Conservation (phyloP, 805 yeast species). For the Suhomyces faveliae region DNA sequence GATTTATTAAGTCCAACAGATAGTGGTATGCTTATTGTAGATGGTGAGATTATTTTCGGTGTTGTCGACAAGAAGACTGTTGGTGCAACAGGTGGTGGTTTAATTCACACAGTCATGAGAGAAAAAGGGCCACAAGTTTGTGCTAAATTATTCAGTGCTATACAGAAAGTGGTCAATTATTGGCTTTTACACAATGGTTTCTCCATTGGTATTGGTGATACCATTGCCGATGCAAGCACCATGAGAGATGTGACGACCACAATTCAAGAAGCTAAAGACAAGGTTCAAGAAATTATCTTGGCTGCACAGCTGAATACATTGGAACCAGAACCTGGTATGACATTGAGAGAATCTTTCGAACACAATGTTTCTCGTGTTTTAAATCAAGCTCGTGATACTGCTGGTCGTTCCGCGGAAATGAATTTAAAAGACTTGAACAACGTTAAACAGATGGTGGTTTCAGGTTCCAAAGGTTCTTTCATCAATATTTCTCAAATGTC, state of each 20-base stretch:
- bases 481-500: constrained; percentile 99
- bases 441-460: constrained; percentile 98
- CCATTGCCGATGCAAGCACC: constrained; percentile 96
- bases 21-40: constrained; percentile 90
- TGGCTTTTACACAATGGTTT: constrained; percentile 97
- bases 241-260: constrained; percentile 93
- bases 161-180: constrained; percentile 92
- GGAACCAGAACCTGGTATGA: constrained; percentile 99
- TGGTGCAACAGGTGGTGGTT: constrained; percentile 98
- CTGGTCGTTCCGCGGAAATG: constrained; percentile 98
- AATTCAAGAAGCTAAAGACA: constrained; percentile 86
- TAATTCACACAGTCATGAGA: constrained; percentile 94
- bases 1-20: constrained; percentile 85
- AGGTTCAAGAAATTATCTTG: constrained; percentile 89
- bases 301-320: constrained; percentile 88
- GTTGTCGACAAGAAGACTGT: constrained; percentile 98
- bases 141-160: constrained; percentile 85
- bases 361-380: constrained; percentile 93
- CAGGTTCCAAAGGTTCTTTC: constrained; percentile 99
- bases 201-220: constrained; percentile 99
- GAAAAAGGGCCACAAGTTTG: constrained; percentile 93
- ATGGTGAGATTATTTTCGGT: constrained; percentile 97
- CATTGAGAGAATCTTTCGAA: constrained; percentile 96
- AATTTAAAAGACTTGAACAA: constrained; percentile 91
- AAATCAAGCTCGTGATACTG: constrained; percentile 98